Base-by-base conservation (phyloP, 148 eudicot species). In the Persicaria maculosa region DNA sequence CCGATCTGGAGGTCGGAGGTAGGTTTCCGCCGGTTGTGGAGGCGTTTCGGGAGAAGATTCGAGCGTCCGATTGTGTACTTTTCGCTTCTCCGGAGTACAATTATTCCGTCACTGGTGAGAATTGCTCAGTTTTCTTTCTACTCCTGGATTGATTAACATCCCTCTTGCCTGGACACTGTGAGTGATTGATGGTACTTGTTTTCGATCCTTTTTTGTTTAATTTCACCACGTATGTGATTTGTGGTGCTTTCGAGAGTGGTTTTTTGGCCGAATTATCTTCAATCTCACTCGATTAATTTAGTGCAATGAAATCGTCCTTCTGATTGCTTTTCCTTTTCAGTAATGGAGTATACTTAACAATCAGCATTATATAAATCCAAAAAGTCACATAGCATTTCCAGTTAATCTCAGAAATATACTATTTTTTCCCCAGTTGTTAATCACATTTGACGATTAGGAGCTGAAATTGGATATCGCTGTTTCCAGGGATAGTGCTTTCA, bases 71-170 rank as follows among this genome's bases (percentile, higher is more conserved):
- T 77, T 59, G 86, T 59, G 1, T 85, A 61, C 89, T 94, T 36
- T 91, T 94, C 19, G 97, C 93, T 79, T 91, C 97, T 55, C 97
- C 98, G 0, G 98, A 94, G 89, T 89, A 89, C 76, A 94, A 94
- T 75, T 94, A 83, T 85, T 90, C 98, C 10, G 76, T 94, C 61
- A 68, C 97, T 16, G 85, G 97, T 90, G 86, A 25, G 68, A 25
- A 10, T 31, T 59, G 36, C 14, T 59, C 40, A 11, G 6, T 48
- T 48, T 48, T 9, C 52, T 48, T 12, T 48, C 22, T 11, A 31
- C 40, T 31, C 2, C 3, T 31, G 40, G 40, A 31, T 59, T 12
- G 43, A 59, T 2, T 9, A 48, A 9, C 22, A 19, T 20, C 20
- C 2, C 12, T 58, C 4, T 58, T 20, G 6, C 12, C 65, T 20